Base-by-base conservation (phyloP, 129 eudicot species). In the Pittosporum tobira region DNA sequence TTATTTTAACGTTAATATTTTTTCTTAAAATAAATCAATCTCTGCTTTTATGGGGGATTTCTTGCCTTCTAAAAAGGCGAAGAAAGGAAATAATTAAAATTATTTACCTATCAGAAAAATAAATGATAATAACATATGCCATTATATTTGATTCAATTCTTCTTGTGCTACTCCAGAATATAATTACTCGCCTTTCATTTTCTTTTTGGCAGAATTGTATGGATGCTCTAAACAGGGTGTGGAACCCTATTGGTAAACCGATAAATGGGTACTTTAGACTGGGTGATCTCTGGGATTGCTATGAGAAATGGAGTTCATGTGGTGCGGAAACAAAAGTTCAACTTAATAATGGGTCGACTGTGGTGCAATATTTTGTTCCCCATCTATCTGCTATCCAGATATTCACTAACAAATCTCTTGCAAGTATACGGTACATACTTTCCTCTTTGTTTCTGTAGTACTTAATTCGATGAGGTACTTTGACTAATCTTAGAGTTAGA, bases 351-450 rank as follows among this genome's bases (percentile, higher is more conserved):
- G 38, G 51, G 28, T 51, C 37, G 4, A 15, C 1, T 6, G 65
- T 69, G 4, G 31, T 37, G n/a, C 80, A 63, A 19, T 75, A 57
- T 49, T 75, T 55, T 30, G 47, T 50, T 40, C 80, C 80, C 0
- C 62, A 51, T 21, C 37, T 75, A 16, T 69, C 80, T 18, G 80
- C 74, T 0, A 28, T 75, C 11, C 80, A 75, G 15, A 37, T 75
- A 0, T 75, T 56, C 48, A 66, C 72, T 3, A 25, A 19, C 58
- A 60, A 56, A 61, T 53, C 65, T 12, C 14, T 11, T 1, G 51
- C 30, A 47, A 47, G 2, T 47, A 16, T 26, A 4, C 19, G 53
- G 66, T 62, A 61, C 10, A 3, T 2, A 13, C 27, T 12, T 20
- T 12, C 16, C 23, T 59, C 19, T 15, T 29, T 29, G 18, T 21